Evolutionary conservation across 1,284 basidiomycete species (phyloP), one percentile per base, ranked within the genome.

Genomic region (Ustanciosporium gigantosporum): DNA sequence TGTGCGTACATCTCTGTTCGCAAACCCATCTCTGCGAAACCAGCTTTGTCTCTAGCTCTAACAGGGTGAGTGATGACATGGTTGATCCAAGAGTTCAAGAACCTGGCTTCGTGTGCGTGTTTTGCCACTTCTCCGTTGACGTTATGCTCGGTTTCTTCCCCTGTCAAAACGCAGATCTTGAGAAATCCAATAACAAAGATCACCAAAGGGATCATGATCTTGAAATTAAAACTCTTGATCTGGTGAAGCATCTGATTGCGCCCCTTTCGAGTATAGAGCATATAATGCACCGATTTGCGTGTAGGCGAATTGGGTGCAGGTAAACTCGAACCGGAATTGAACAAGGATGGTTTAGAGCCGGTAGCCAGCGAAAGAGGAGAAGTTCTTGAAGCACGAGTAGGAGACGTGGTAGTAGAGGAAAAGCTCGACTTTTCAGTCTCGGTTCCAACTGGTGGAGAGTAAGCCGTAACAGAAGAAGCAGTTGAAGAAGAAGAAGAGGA

Each of bases 11-110:
- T 58, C 22, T 58, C 53, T 15, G 64, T 64, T 7, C 58, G 36
- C 35, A 66, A 25, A 13, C 59, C 64, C 64, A 66, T 66, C 42
- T 66, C 58, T 25, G 64, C 58, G 23, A 66, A 66, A 24, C 57
- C 62, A 0, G 59, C 27, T 32, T 58, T 56, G 36, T 66, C 62
- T 4, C 57, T 31, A 6, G 62, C 52, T 16, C 59, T 57, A 16
- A 66, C 47, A 2, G 62, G 62, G 19, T 66, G 62, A 34, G 43
- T 24, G n/a, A 47, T 48, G 27, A 66, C 49, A 23, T 66, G 62
- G 17, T 61, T 37, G 44, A 55, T 61, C 58, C 58, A 61, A 25
- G 36, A 23, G 36, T 61, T 46, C 40, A 61, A 47, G 44, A 61
- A 61, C 19, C 55, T 51, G 9, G 58, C 58, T 9, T 55, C 58